phyloP scores from a whole-genome alignment of 177 flowering plant genomes.

The Vitis hybrid region DNA sequence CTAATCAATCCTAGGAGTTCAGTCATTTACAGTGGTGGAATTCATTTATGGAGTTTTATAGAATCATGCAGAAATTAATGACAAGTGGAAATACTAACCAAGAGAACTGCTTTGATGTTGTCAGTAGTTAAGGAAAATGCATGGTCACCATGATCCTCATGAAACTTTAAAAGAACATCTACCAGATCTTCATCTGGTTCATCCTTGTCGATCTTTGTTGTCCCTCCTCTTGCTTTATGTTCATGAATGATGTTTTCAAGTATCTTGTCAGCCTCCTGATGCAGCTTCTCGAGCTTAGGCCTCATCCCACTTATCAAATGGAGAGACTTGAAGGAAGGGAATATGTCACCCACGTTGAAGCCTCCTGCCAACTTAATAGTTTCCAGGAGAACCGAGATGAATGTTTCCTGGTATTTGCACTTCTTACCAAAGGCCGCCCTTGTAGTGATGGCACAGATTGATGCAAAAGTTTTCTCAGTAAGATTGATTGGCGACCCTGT shows the following conservation, averaged over 20 bases:
- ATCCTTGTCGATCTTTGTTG: not conserved
- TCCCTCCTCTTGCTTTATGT: not conserved
- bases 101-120: slow-evolving; percentile 6
- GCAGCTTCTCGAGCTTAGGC: not conserved
- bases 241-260: slow-evolving; percentile 3
- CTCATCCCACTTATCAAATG: not conserved
- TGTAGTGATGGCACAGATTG: slow-evolving; percentile 6
- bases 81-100: not conserved
- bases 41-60: too few species aligned
- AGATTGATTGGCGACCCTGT: slow-evolving; percentile 19
- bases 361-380: not conserved
- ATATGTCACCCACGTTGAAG: too few species aligned
- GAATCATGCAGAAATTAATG: too few species aligned
- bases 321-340: not conserved
- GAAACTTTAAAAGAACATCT: slow-evolving; percentile 5
- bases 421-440: slow-evolving; percentile 25
- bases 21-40: too few species aligned
- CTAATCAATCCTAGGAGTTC: too few species aligned
- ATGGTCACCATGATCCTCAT: not conserved
- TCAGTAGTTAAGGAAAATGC: not conserved
- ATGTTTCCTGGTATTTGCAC: slow-evolving; percentile 12
- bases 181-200: not conserved
- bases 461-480: slow-evolving; percentile 6
- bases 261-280: not conserved
- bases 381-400: not conserved